Evolutionary conservation across 169 alveolate species (phyloP), one percentile per base, ranked within the genome.

Genomic region (Eimeria maxima): DNA sequence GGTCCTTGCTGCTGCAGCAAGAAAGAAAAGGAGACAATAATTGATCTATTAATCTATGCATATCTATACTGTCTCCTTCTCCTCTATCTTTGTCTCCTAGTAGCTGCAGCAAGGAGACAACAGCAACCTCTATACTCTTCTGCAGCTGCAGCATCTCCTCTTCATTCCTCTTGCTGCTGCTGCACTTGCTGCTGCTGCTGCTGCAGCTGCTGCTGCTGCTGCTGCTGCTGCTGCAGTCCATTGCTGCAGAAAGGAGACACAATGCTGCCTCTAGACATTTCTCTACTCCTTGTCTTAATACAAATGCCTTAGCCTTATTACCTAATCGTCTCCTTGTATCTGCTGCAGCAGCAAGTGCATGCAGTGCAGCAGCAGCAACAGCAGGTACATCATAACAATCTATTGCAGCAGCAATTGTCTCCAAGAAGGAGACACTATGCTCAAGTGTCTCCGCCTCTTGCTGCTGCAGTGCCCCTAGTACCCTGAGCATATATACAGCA

Each of bases 201-300:
- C 11, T 45, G n/a, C 87, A 27, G 22, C 63, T 22, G 44, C 78
- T 67, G 27, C 78, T 27, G 78, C 44, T 67, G 38, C 47, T 73
- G 47, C 16, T 29, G 45, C 1, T 65, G 65, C 78, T 47, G 29
- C 60, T 50, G 60, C 60, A 8, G 78, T 67, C 88, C 16, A 7
- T 67, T 38, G 63, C 90, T 33, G 94, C 65, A 20, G 80, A 44
- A 1, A 44, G 80, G 50, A 88, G 57, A 4, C 63, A 57, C n/a
- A 91, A 78, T n/a, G 90, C 65, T 44, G 83, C 95, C 53, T 91
- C 95, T n/a, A 91, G 90, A 27, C 81, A 91, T 83, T 65, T 73
- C 24, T 91, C 95, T 24, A 91, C 5, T 14, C 80, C 90, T 42
- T 91, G 95, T n/a, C 95, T 50, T 47, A 91, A 80, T 13, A 55